These are phyloP conservation scores for Plectosphaerella sp. DNA, from an alignment of 2,329 filamentous ascomycete genomes.

Conservation along the genomic window DNA sequence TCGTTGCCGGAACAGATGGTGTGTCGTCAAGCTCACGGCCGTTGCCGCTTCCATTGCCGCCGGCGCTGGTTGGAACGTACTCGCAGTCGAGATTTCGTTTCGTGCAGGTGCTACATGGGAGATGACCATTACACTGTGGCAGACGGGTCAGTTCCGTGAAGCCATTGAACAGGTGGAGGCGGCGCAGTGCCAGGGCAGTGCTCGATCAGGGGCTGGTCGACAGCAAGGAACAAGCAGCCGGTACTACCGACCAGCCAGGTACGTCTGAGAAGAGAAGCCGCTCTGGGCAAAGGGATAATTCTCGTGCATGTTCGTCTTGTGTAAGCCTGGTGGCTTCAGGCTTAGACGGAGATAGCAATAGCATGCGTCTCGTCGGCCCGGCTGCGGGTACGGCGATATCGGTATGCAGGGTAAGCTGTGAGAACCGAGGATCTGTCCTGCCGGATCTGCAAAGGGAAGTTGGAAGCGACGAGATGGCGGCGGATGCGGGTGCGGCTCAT, in stretches of 20 bases:
- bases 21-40: neutral
- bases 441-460: too few relatives aligned
- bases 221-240: too few relatives aligned
- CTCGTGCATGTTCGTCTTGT: neutral
- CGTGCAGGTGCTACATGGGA: conserved; percentile 16
- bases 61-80: conserved; percentile 8
- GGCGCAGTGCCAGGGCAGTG: neutral
- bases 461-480: too few relatives aligned
- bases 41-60: neutral
- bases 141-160: neutral
- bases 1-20: neutral
- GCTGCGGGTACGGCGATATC: too few relatives aligned
- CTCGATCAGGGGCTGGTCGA: neutral
- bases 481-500: too few relatives aligned
- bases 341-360: neutral
- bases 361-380: too few relatives aligned
- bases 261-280: neutral
- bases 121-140: conserved; percentile 17
- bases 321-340: neutral
- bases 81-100: conserved; percentile 15
- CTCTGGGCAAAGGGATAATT: neutral
- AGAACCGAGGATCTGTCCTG: too few relatives aligned
- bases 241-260: neutral
- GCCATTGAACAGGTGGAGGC: too few relatives aligned
- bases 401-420: too few relatives aligned